These are phyloP conservation scores for Polyplosphaeria fusca DNA, from an alignment of 495 filamentous ascomycete species.

Conservation along the genomic window DNA sequence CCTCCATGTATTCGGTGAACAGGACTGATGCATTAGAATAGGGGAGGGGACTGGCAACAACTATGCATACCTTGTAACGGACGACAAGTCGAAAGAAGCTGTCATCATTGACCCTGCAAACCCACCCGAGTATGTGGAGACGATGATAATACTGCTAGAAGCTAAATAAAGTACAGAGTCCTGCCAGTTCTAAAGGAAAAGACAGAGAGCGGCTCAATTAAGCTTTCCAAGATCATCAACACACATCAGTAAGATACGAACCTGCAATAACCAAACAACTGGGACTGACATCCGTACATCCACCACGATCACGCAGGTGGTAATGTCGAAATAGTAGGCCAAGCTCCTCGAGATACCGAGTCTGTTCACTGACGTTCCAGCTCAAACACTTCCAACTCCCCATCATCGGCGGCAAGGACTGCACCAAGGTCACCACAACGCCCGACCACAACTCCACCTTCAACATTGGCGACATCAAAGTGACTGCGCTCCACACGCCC, in stretches of 20 bases:
- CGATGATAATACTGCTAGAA: not conserved
- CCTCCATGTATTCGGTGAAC: not conserved
- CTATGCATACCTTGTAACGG: constrained; percentile 92
- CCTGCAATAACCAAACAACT: too few species aligned
- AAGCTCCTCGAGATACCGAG: not conserved
- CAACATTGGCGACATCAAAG: constrained; percentile 79
- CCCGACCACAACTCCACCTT: constrained; percentile 73
- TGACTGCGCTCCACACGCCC: constrained; percentile 89
- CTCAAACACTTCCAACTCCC: constrained; percentile 63
- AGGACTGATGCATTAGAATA: constrained; percentile 37
- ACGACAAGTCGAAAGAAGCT: constrained; percentile 86
- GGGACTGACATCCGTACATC: constrained; percentile 53
- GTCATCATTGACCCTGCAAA: constrained; percentile 94
- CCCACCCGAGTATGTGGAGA: constrained; percentile 71
- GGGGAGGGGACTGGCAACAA: constrained; percentile 90
- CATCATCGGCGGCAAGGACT: constrained; percentile 85
- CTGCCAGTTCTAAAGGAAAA: constrained; percentile 72
- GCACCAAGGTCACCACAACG: constrained; percentile 70
- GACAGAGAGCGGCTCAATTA: constrained; percentile 67
- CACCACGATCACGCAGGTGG: constrained; percentile 96
- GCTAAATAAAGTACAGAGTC: constrained; percentile 56
- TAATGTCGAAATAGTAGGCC: constrained; percentile 70
- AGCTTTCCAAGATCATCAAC: constrained; percentile 86
- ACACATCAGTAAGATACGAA: constrained; percentile 95
- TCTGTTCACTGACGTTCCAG: constrained; percentile 44